Evolutionary conservation across 139 green algal species (phyloP), one percentile per base, ranked within the genome.

Genomic region (Tetradesmus obliquus): DNA sequence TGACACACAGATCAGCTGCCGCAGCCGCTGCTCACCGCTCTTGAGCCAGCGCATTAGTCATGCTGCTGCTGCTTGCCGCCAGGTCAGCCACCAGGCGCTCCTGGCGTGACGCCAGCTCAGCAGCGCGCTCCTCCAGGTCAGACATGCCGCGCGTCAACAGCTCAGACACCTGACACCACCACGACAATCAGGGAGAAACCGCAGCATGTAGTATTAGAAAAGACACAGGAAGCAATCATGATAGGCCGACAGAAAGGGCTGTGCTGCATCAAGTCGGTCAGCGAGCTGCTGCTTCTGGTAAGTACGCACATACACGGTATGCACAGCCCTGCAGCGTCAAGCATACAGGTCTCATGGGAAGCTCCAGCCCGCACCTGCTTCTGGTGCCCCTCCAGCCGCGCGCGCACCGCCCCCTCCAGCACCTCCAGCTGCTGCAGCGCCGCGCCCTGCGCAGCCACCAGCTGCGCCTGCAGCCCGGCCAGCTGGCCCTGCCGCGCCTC

Each of bases 391-490:
- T 92, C 81, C 88, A 92, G 60, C 60, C 72, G 74, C 13, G 20
- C 60, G 17, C 57, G 74, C 60, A 92, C 32, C 2, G 55, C 58
- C 2, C 20, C 60, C 66, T 92, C 88, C 45, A 92, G 20, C 32
- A 24, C 72, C 80, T 92, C 89, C 4, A 92, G 89, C 82, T 92
- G 89, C 89, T 92, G 62, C 82, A 84, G n/a, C 20, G 88, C 88
- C 55, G 88, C 88, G 7, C 71, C 79, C 13, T 87, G 79, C 20
- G 58, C 84, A 74, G 88, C 88, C n/a, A 62, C 81, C 7, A 69
- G 82, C 62, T 83, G 86, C 1, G 22, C 71, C 60, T 90, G 86
- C 71, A 72, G 55, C 45, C 66, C 66, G 19, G 85, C 45, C 12
- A 89, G 71, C 3, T 22, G 57, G 10, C 55, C 86, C 58, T 32